phyloP scores from a whole-genome alignment of 495 filamentous ascomycete genomes.

The Talaromyces nanjingensis region DNA sequence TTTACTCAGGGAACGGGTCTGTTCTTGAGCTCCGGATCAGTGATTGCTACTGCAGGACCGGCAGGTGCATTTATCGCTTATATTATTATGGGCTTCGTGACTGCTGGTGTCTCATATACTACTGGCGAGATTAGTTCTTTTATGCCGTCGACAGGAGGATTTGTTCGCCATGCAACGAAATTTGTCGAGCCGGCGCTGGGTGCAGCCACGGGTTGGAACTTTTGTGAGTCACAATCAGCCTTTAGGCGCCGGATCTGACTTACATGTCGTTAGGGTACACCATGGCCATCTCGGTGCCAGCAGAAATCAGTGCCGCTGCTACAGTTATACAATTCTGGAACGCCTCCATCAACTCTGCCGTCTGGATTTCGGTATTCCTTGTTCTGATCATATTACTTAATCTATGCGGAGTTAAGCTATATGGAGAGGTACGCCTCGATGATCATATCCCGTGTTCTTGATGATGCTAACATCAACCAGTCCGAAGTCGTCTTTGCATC shows the following conservation, averaged over 20 bases:
- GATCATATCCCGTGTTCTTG: too few species aligned
- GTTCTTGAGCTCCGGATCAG: conserved; percentile 67
- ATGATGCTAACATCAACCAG: not conserved
- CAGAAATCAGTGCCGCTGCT: conserved; percentile 63
- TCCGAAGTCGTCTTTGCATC: conserved; percentile 66
- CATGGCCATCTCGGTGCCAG: conserved; percentile 51
- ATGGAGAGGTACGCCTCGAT: conserved; percentile 45
- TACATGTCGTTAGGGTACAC: conserved; percentile 33
- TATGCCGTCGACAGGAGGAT: conserved; percentile 48
- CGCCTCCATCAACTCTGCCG: conserved; percentile 44
- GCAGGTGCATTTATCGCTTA: conserved; percentile 72
- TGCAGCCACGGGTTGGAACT: conserved; percentile 71
- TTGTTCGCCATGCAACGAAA: conserved; percentile 52
- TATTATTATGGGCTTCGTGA: conserved; percentile 9
- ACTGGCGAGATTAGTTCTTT: conserved; percentile 52
- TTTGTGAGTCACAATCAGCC: conserved; percentile 12
- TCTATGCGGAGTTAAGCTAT: conserved; percentile 58
- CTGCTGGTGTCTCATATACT: conserved; percentile 6
- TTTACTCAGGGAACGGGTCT: conserved; percentile 51
- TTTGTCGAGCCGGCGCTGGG: conserved; percentile 67
- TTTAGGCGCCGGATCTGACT: not conserved
- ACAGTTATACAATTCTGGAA: conserved; percentile 69
- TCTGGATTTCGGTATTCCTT: conserved; percentile 67
- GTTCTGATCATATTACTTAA: conserved; percentile 60
- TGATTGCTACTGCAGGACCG: conserved; percentile 64